Evolutionary conservation across 2,329 filamentous ascomycete species (phyloP), one percentile per base, ranked within the genome.

Genomic region (Aspergillus tubingensis): DNA sequence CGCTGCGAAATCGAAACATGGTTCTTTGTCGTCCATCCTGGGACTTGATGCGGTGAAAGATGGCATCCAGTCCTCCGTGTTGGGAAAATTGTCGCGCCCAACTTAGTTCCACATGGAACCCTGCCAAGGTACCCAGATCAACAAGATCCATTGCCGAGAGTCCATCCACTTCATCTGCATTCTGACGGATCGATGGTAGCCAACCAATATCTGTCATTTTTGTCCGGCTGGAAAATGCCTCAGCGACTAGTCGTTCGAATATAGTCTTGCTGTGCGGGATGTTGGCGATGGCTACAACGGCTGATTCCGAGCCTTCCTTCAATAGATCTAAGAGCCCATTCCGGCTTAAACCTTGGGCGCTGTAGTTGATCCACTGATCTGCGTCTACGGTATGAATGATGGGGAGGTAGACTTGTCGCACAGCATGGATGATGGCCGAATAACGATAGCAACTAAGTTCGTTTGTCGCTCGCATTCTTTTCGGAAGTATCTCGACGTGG

Each of bases 71-170:
- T 6, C 55, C 55, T 23, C 55, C 55, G 15, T 38, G 19, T 13
- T 58, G 55, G 7, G 55, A 58, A 49, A 21, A 25, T 21, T 58
- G 55, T n/a, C 55, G 55, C 30, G 55, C 55, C 55, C 55, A 58
- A 36, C 55, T 58, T 8, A 58, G n/a, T 11, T 58, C 55, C 15
- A 58, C 55, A 27, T 11, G 38, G 23, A 51, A 52, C 11, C 25
- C 36, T 27, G 38, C 17, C 6, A 15, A 48, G 41, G 13, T 8
- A 3, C 23, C 53, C 17, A 55, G 13, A 8, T 30, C 19, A 17
- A 15, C 15, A 8, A 56, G 54, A 8, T 48, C 54, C 23, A 38
- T 30, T 30, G 53, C 41, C 17, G 38, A 49, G 25, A 49, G 47
- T 15, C 23, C 47, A n/a, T 49, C 11, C 1, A 49, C 15, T 8